Evolutionary conservation across 1,284 basidiomycete species (phyloP), one percentile per base, ranked within the genome.

Genomic region (Cryptococcus amylolentus): DNA sequence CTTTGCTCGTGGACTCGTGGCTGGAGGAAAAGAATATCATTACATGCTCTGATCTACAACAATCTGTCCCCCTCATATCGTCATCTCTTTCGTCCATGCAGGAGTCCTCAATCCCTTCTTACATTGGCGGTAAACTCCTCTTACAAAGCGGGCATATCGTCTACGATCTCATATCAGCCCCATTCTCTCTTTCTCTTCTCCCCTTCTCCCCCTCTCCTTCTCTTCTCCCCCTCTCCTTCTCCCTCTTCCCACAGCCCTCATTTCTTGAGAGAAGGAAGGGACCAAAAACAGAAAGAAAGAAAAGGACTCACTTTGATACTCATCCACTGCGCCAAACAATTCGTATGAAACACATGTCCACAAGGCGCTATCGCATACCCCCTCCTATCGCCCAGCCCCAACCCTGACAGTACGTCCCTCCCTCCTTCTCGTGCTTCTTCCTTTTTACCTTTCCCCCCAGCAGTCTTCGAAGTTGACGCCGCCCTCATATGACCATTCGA

Each of bases 261-360:
- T 3, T 23, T 3, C 23, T 23, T 23, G 31, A 28, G 20, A 46
- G 4, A 42, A 26, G 20, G 35, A 42, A 18, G 38, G 49, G 18
- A 38, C 2, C 43, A 26, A n/a, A 26, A n/a, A 14, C n/a, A 49
- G 31, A 49, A 10, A 16, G 28, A 3, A 20, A 31, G 16, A 8
- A n/a, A 54, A 39, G 20, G 20, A 68, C 76, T 61, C 65, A 88
- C 88, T 83, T 93, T 93, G 77, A 93, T 89, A 42, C 87, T 87
- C 64, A 93, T 82, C 91, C 91, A 94, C 84, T 89, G 71, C 8
- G 54, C 87, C 31, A 94, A 79, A 78, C 91, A 94, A 39, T 86
- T 86, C 0, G 89, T 91, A 69, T 92, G 90, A 77, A 94, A 93
- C 61, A 93, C 73, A 80, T 94, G 91, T 69, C 88, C 85, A 76